Percentiles rank a stretch among this genome's conserved stretches.
These are phyloP conservation scores for Diplodia seriata DNA, from an alignment of 2,329 filamentous ascomycete species.

Conservation along the genomic window DNA sequence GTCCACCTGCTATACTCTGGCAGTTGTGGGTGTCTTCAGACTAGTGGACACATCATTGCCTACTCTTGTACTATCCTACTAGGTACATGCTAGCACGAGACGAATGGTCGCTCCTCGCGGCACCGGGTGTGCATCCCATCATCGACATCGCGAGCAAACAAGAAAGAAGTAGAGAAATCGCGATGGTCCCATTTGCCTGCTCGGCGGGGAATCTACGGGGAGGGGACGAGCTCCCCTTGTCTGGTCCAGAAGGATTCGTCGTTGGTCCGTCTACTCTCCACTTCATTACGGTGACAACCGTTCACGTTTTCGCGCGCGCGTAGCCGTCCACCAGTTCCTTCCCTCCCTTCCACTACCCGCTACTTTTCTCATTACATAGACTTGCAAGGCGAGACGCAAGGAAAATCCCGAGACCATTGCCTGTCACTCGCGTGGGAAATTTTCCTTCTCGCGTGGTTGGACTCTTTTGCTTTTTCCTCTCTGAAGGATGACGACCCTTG, in stretches of 20 bases:
- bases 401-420: neutral
- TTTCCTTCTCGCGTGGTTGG: no score
- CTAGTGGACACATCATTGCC: neutral
- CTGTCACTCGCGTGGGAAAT: neutral
- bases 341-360: no score
- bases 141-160: neutral
- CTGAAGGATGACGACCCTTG: neutral
- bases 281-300: no score
- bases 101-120: no score
- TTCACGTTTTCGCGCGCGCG: no score
- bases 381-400: neutral
- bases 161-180: neutral
- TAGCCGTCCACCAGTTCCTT: no score
- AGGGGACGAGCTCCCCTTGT: neutral
- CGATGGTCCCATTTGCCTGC: neutral
- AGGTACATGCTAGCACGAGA: neutral
- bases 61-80: neutral
- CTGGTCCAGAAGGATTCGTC: neutral
- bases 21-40: neutral
- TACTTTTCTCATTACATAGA: neutral
- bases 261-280: neutral
- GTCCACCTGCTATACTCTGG: neutral
- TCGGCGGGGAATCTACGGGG: neutral
- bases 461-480: neutral
- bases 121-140: neutral